Percentiles rank a stretch among this genome's conserved stretches.
phyloP scores from a whole-genome alignment of 2,329 filamentous ascomycete genomes.

The Hymenoscyphus albidus region DNA sequence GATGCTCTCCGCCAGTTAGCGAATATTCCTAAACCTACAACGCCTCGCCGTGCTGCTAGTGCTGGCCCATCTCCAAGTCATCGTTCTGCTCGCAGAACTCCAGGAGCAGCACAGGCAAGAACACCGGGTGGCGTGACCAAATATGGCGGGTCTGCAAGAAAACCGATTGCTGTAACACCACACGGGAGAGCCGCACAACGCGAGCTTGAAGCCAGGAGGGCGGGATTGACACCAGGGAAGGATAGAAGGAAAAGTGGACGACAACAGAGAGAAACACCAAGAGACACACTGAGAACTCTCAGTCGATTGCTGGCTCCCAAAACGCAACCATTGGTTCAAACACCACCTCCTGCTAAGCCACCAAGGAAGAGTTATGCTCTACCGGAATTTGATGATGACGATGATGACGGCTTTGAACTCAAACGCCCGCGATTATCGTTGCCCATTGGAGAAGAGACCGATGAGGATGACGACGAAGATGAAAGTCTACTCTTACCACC shows the following conservation, averaged over 20 bases:
- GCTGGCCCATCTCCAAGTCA: slow-evolving; percentile 30
- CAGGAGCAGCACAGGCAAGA: slow-evolving; percentile 23
- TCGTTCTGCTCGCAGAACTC: slow-evolving; percentile 28
- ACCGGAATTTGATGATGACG: slow-evolving; percentile 32
- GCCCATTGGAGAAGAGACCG: slow-evolving; percentile 51
- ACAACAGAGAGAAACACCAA: slow-evolving; percentile 53
- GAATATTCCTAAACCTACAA: slow-evolving; percentile 31
- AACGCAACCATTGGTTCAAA: slow-evolving; percentile 29
- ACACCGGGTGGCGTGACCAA: slow-evolving; percentile 26
- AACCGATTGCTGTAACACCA: slow-evolving; percentile 43
- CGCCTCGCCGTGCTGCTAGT: slow-evolving; percentile 33
- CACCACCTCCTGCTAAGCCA: slow-evolving; percentile 24
- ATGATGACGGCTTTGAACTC: slow-evolving; percentile 42
- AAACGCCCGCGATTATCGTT: slow-evolving; percentile 53
- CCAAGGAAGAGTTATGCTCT: slow-evolving; percentile 22
- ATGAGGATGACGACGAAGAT: slow-evolving; percentile 49
- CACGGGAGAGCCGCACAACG: slow-evolving; percentile 58
- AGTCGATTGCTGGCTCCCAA: slow-evolving; percentile 50
- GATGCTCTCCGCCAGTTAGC: slow-evolving; percentile 26
- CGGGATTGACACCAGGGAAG: slow-evolving; percentile 58
- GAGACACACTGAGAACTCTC: slow-evolving; percentile 51
- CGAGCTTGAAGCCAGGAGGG: slow-evolving; percentile 55
- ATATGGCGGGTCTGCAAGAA: slow-evolving; percentile 27
- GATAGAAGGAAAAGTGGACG: slow-evolving; percentile 54
- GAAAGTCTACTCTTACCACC: slow-evolving; percentile 49